Evolutionary conservation across 2,329 filamentous ascomycete genomes (phyloP).

Genomic region (Ophiostoma perfectum): DNA sequence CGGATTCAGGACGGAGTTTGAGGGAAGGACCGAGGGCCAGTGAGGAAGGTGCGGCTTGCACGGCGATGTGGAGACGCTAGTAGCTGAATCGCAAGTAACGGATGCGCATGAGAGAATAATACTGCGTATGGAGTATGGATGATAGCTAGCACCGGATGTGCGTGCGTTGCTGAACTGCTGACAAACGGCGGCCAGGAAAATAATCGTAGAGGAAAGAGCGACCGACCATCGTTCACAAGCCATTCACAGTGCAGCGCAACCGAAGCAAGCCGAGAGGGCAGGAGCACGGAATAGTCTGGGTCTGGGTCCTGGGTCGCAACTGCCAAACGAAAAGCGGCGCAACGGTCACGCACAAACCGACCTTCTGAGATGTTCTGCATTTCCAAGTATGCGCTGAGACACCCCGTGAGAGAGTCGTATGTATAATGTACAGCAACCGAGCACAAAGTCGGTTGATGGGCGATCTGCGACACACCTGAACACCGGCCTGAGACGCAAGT

Average conservation of each 20-base stretch:
- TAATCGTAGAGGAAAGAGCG: not conserved
- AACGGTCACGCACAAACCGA: not conserved
- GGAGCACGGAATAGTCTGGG: not conserved
- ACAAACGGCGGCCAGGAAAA: too few relatives aligned
- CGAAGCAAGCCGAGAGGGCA: not conserved
- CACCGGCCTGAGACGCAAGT: conserved; percentile 33
- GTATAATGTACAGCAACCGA: too few relatives aligned
- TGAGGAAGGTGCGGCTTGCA: conserved; percentile 18
- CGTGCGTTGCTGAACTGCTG: not conserved
- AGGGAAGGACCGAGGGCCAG: not conserved
- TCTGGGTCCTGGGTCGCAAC: conserved; percentile 11
- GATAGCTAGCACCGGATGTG: not conserved
- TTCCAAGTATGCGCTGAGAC: conserved; percentile 13
- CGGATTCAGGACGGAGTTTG: not conserved
- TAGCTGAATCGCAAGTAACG: not conserved
- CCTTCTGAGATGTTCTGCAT: not conserved
- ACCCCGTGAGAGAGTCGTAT: not conserved
- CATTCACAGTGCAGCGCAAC: not conserved
- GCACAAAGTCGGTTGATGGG: conserved; percentile 17
- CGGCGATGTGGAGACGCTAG: conserved; percentile 14
- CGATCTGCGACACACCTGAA: conserved; percentile 28
- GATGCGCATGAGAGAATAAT: not conserved
- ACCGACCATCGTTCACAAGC: not conserved
- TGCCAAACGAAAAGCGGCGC: conserved; percentile 11
- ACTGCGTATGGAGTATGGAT: too few relatives aligned